Base-by-base conservation (phyloP, 139 green algal species). In the Chlorella sp. region DNA sequence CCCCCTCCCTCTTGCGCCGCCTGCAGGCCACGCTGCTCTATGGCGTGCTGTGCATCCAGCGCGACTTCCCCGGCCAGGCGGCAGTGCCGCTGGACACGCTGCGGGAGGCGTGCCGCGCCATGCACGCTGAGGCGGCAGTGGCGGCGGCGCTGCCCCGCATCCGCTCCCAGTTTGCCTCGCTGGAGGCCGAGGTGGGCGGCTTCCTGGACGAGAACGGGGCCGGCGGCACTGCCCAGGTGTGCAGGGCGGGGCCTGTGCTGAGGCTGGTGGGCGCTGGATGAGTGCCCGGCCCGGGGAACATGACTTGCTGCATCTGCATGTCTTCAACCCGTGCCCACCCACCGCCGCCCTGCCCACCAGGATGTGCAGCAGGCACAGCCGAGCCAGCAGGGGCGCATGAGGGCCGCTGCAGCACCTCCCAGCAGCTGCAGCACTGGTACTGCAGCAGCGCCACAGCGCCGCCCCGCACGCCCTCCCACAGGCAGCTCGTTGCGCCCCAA, bases 171-270 rank as follows among this genome's bases (percentile, higher is more conserved):
- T 83, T 83, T 43, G 60, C 56, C 9, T 46, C 60, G 41, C 77
- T 83, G 77, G 77, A 83, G 60, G 77, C 77, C 17, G 56, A 73
- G 40, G 56, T 83, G 58, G 77, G 77, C 16, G 77, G 77, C 77
- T 83, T 51, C 77, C 56, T 83, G 77, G 77, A 64, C 3, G 77
- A 83, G 60, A 43, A 74, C 60, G 60, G 19, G 20, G 14, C 65
- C 38, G 69, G 36, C 69, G 8, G 38, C 70, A 13, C 40, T 54
- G 70, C 38, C 11, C 22, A 19, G 8, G 38, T 26, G 38, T 1
- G 36, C 24, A 22, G 44, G 38, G 34, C 28, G 68, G 32, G 65
- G n/a, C n/a, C n/a, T n/a, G n/a, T n/a, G n/a, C n/a, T 73, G 60
- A 5, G 16, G 60, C 24, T 36, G n/a, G 2, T 5, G 28, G 22